A percentile compares a stretch with the other conserved stretches of the same genome.
phyloP scores from a whole-genome alignment of 257 asterid genomes.

The Catharanthus roseus region DNA sequence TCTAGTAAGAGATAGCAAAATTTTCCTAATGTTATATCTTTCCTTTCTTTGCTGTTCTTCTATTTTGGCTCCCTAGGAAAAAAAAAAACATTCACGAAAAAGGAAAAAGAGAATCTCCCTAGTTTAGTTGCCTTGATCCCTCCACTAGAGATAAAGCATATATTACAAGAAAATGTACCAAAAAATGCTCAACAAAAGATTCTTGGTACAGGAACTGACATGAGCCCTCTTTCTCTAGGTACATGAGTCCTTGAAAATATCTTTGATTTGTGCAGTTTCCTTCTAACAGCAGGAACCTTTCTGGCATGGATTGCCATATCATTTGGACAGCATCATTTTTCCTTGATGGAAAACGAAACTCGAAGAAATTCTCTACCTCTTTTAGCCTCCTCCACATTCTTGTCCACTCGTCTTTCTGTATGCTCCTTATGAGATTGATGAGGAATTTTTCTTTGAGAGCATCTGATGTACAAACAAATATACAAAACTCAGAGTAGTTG shows the following conservation, averaged over 20 bases:
- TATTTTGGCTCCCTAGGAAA: not conserved
- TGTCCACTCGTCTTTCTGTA: constrained; percentile 55
- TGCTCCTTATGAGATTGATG: constrained; percentile 39
- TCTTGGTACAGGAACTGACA: constrained; percentile 42
- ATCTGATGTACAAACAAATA: constrained; percentile 47
- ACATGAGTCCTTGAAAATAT: constrained; percentile 27
- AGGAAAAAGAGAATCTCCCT: not conserved
- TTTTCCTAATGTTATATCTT: not conserved
- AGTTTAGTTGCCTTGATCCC: not conserved
- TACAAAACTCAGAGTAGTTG: constrained; percentile 60
- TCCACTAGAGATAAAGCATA: not conserved
- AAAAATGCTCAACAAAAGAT: constrained; percentile 34
- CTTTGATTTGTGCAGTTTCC: constrained; percentile 31
- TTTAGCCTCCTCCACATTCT: constrained; percentile 59
- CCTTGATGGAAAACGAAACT: constrained; percentile 53
- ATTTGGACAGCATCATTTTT: constrained; percentile 67
- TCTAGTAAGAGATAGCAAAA: not conserved
- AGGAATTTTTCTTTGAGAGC: constrained; percentile 49
- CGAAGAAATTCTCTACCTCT: constrained; percentile 45
- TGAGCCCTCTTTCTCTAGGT: constrained; percentile 23
- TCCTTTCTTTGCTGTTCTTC: not conserved
- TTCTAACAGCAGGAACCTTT: constrained; percentile 43
- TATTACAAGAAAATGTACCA: not conserved
- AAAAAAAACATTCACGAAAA: too few species aligned
- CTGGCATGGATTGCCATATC: constrained; percentile 63